Evolutionary conservation across 2,329 filamentous ascomycete genomes (phyloP).

Genomic region (Dryadomyces sulphureus): DNA sequence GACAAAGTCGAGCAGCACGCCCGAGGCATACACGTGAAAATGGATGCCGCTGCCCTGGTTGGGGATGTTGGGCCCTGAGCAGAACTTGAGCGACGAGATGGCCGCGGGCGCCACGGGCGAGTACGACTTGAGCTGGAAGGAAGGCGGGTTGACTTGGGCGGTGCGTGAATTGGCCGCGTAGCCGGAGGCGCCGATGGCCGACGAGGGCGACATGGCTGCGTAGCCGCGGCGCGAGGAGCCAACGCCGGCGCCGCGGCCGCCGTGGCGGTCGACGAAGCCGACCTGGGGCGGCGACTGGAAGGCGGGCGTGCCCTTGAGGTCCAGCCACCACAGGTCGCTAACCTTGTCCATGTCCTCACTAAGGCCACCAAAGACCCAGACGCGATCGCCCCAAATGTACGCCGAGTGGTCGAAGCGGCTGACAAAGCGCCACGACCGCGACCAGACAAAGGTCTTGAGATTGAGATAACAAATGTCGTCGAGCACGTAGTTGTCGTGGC

Average conservation of each 20-base stretch:
- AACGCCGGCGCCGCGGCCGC: neutral
- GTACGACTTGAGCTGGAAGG: slow-evolving; percentile 54
- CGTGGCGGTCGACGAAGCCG: slow-evolving; percentile 32
- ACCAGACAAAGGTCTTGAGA: slow-evolving; percentile 96
- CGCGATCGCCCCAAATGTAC: slow-evolving; percentile 78
- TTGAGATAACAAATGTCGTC: slow-evolving; percentile 97
- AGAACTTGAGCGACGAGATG: slow-evolving; percentile 80
- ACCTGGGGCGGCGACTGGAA: slow-evolving; percentile 55
- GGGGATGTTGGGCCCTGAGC: slow-evolving; percentile 73
- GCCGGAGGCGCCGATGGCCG: slow-evolving; percentile 42
- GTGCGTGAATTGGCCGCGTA: slow-evolving; percentile 56
- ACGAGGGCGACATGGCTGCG: slow-evolving; percentile 27
- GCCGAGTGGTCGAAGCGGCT: slow-evolving; percentile 88
- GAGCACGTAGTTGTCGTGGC: slow-evolving; percentile 78
- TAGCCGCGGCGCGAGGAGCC: slow-evolving; percentile 26
- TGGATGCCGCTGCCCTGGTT: slow-evolving; percentile 84
- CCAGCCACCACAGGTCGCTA: slow-evolving; percentile 93
- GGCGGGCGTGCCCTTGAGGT: slow-evolving; percentile 78
- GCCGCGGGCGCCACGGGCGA: slow-evolving; percentile 76
- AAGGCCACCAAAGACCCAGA: slow-evolving; percentile 94
- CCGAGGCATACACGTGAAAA: slow-evolving; percentile 89
- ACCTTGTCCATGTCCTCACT: slow-evolving; percentile 95
- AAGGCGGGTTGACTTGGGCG: slow-evolving; percentile 50
- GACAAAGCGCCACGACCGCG: slow-evolving; percentile 87
- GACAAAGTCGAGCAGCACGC: slow-evolving; percentile 83